Base-by-base conservation (phyloP, 306 rosid species). In the Malus fusca region DNA sequence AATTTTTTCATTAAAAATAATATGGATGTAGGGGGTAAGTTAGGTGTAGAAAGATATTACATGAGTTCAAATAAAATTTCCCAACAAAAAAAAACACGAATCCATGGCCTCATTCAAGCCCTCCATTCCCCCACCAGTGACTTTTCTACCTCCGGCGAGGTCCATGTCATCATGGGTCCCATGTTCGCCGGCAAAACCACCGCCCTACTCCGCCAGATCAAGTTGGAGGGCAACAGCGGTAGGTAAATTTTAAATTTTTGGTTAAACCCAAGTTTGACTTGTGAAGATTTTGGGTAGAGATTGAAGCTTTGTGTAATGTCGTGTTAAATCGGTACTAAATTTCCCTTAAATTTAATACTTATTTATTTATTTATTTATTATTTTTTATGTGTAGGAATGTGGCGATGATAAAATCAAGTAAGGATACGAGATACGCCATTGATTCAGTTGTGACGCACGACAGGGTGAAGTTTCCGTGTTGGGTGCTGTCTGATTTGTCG, bases 181-280 rank as follows among this genome's bases (percentile, higher is more conserved):
- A 95, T 92, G 99, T 95, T 95, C 68, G 99, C 99, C 0, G 98
- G 98, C 3, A 95, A 95, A 68, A 90, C 96, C 30, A 92, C 97
- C 1, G 84, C 97, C 19, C 97, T 95, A 28, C 93, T 95, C 25
- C 97, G 91, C 42, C 93, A 96, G 18, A 83, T 95, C 77, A 84
- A 90, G 75, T 83, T 93, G 21, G 92, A 90, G 67, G 84, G 81
- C 23, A 81, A 78, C 78, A 76, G 28, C 68, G 97, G 92, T 74
- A 89, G 96, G 99, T 88, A 72, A 15, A 4, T 22, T 68, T 19
- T 13, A 15, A 30, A 33, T 53, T 31, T 14, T 66, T 21, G 15
- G 19, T 28, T 35, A 37, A 31, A 19, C 14, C 14, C 19, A 28
- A 12, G 28, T 10, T 6, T 6, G 12, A 17, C 11, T 10, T 70